A percentile compares a stretch with the other conserved stretches of the same genome.
Evolutionary conservation across 805 yeast species (phyloP).

Genomic region (Wickerhamiella domercqiae): DNA sequence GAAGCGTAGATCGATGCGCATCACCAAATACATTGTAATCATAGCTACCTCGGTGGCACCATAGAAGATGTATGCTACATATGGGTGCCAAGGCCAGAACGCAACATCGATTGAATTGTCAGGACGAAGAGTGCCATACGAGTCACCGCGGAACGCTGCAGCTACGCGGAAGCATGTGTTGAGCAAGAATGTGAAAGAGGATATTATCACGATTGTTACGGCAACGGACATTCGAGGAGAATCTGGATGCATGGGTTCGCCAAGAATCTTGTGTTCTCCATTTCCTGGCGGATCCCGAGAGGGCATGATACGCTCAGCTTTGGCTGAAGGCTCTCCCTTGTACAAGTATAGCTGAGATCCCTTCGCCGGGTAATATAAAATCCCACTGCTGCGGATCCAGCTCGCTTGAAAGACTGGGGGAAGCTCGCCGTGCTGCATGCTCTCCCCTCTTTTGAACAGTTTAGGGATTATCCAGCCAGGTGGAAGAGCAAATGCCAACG

Average conservation of each 20-base stretch:
- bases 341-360: constrained; percentile 27
- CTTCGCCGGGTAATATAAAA: constrained; percentile 43
- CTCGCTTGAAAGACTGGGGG: constrained; percentile 41
- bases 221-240: constrained; percentile 29
- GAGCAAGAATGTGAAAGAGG: constrained; percentile 16
- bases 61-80: constrained; percentile 52
- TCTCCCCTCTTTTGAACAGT: constrained; percentile 10
- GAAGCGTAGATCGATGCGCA: constrained; percentile 61
- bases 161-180: constrained; percentile 23
- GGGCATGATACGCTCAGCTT: constrained; percentile 44
- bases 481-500: constrained; percentile 37
- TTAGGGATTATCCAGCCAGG: constrained; percentile 32
- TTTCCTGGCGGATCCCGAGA: constrained; percentile 32
- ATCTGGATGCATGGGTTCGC: constrained; percentile 25
- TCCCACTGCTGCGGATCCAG: constrained; percentile 56
- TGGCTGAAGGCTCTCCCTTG: constrained; percentile 31
- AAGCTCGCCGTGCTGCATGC: constrained; percentile 24
- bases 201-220: constrained; percentile 21
- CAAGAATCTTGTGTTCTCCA: constrained; percentile 36
- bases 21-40: constrained; percentile 39
- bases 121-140: constrained; percentile 2
- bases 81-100: constrained; percentile 36
- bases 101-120: constrained; percentile 16
- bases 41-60: constrained; percentile 51
- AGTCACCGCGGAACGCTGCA: constrained; percentile 17